Base-by-base conservation (phyloP, 768 basidiomycete species). In the Crassisporium funariophilum region DNA sequence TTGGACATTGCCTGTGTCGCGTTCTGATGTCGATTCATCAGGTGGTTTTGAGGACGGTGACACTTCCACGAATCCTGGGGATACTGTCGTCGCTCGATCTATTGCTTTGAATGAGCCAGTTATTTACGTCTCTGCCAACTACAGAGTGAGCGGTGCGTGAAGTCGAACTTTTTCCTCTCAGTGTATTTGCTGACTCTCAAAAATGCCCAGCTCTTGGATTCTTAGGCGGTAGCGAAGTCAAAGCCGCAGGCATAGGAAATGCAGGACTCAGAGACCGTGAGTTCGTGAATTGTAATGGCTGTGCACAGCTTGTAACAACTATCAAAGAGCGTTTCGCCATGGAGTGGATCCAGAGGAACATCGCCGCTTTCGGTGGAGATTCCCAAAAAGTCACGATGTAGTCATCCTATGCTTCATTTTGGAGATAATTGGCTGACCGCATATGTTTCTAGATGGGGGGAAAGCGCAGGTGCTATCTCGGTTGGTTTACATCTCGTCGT, bases 281-380 rank as follows among this genome's bases (percentile, higher is more conserved):
- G 73, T 27, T n/a, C 9, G n/a, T 42, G 20, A 6, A 20, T 36
- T 19, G 4, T 46, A 24, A 11, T 41, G 19, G 24, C 0, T 37
- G 4, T 11, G 20, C 33, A 34, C 3, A n/a, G n/a, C n/a, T n/a
- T 4, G 29, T 36, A n/a, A 13, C 11, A 5, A n/a, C 8, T 15
- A 15, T 16, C 24, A 21, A 20, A 81, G 72, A 75, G 55, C 66
- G 72, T 19, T 64, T 73, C 15, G 79, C 75, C 1, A 55, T 83
- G 12, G 58, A 73, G 49, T 83, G 81, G 81, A 69, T 82, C 0
- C 74, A 80, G 42, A 66, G 75, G 41, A 69, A 82, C 54, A 78
- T 82, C 47, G 48, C 54, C 17, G 58, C 67, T 0, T 83, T 82
- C 46, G 81, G 81, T 2, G 82, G 82, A 5, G 77, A 83, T 54